phyloP scores from a whole-genome alignment of 1,284 basidiomycete species.

The Cystobasidium sp. region DNA sequence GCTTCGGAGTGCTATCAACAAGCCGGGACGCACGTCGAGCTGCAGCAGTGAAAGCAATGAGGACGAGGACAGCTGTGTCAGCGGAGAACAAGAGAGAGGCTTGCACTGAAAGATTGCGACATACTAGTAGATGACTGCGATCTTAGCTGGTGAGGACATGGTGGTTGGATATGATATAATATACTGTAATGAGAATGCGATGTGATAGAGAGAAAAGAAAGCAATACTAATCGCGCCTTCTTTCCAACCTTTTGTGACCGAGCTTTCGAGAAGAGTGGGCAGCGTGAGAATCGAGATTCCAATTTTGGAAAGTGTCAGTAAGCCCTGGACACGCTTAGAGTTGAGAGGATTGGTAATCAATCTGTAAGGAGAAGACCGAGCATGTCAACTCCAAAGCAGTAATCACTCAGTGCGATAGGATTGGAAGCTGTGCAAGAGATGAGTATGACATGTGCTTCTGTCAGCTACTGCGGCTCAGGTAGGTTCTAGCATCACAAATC shows the following conservation, averaged over 20 bases:
- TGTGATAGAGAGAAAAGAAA: background rate
- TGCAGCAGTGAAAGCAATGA: background rate
- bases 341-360: too few relatives aligned
- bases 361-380: too few relatives aligned
- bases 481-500: too few relatives aligned
- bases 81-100: background rate
- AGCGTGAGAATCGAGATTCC: constrained; percentile 14
- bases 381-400: too few relatives aligned
- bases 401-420: too few relatives aligned
- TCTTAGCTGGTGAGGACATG: constrained; percentile 13
- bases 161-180: background rate
- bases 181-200: background rate
- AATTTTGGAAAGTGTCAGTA: constrained; percentile 11
- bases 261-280: background rate
- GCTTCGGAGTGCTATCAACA: too few relatives aligned
- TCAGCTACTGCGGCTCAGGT: too few relatives aligned
- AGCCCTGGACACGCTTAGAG: background rate
- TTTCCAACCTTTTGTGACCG: background rate
- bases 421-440: too few relatives aligned
- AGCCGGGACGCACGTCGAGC: constrained; percentile 32
- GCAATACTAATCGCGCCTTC: background rate
- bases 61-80: background rate
- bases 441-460: too few relatives aligned
- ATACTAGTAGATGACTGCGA: constrained; percentile 41
- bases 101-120: too few relatives aligned